Conservation (phyloP, 805 yeast species). For the Starmera caribaea region DNA sequence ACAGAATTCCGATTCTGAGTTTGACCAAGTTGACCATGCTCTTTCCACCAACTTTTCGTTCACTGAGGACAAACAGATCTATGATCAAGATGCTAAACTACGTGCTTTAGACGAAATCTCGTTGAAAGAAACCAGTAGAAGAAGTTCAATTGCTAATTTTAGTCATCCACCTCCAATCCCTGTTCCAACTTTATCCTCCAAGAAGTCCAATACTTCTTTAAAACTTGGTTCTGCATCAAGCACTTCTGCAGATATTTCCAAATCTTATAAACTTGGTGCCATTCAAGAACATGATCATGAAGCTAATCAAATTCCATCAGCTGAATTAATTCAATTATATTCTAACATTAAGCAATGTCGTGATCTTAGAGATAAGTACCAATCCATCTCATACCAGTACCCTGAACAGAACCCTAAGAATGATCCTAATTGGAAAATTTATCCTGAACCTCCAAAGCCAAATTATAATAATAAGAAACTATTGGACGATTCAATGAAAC, state of each 20-base stretch:
- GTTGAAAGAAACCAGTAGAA: conserved; percentile 20
- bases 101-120: conserved; percentile 41
- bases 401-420: conserved; percentile 83
- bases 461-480: conserved; percentile 66
- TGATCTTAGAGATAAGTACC: conserved; percentile 68
- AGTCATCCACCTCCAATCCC: conserved; percentile 31
- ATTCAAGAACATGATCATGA: conserved; percentile 39
- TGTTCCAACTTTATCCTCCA: conserved; percentile 1
- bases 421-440: conserved; percentile 59
- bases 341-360: conserved; percentile 57
- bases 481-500: conserved; percentile 26
- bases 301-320: conserved; percentile 51
- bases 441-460: conserved; percentile 93
- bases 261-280: conserved; percentile 34
- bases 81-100: conserved; percentile 59
- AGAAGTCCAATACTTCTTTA: conserved; percentile 11
- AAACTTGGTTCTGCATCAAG: conserved; percentile 19
- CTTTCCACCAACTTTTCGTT: conserved; percentile 50
- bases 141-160: conserved; percentile 26
- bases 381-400: conserved; percentile 59
- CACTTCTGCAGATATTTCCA: conserved; percentile 6
- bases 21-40: conserved; percentile 12
- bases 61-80: conserved; percentile 52
- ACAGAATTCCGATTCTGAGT: conserved; percentile 11
- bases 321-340: conserved; percentile 57